Evolutionary conservation across 345 rosid species (phyloP).

Genomic region (Sonneratia caseolaris): DNA sequence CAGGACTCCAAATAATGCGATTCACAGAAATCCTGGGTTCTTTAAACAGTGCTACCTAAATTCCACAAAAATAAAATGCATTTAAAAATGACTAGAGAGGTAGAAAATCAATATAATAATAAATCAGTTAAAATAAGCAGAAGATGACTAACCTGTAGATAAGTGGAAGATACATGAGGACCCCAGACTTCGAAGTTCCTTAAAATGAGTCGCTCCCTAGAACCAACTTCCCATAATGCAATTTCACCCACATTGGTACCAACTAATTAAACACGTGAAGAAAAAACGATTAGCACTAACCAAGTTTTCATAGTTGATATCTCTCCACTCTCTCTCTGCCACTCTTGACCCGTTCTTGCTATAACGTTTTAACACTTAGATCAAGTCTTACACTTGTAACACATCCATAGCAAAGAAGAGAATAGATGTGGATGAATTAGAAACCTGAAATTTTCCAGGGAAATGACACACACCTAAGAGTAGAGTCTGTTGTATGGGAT

Average conservation of each 20-base stretch:
- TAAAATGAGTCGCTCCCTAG: slow-evolving; percentile 12
- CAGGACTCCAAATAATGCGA: slow-evolving; percentile 62
- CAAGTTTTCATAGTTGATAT: neutral
- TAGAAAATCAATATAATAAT: slow-evolving; percentile 15
- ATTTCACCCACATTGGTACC: slow-evolving; percentile 26
- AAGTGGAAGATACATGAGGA: slow-evolving; percentile 13
- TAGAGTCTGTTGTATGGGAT: slow-evolving; percentile 26
- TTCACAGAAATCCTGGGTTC: slow-evolving; percentile 40
- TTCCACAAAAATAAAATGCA: neutral
- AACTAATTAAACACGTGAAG: slow-evolving; percentile 11
- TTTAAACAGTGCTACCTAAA: slow-evolving; percentile 27
- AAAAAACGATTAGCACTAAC: neutral
- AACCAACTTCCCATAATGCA: slow-evolving; percentile 23
- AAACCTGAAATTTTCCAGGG: neutral
- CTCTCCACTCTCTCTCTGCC: too few species aligned
- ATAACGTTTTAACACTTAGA: too few species aligned
- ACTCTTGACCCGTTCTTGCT: too few species aligned
- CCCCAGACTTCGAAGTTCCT: slow-evolving; percentile 24
- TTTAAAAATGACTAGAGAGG: neutral
- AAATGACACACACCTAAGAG: slow-evolving; percentile 19
- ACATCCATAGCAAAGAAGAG: neutral
- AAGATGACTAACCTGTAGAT: slow-evolving; percentile 15
- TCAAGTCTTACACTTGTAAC: too few species aligned
- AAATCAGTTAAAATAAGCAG: neutral
- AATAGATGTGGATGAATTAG: neutral